These are phyloP conservation scores for Mycena olivaceomarginata DNA, from an alignment of 768 basidiomycete species.

Conservation along the genomic window DNA sequence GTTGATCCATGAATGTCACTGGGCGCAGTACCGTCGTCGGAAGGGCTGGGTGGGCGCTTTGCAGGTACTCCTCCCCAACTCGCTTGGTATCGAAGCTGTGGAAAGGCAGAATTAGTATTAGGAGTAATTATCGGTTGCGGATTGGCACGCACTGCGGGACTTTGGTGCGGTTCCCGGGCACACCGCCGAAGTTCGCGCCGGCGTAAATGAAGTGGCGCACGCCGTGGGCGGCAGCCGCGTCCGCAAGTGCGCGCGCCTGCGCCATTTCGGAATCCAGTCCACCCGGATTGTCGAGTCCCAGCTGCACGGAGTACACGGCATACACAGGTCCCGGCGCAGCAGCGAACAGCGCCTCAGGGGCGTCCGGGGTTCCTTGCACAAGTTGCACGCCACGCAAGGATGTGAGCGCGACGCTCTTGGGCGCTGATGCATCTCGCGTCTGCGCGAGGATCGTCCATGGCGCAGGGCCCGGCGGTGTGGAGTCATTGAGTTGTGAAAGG, in stretches of 20 bases:
- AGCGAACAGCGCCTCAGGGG: slow-evolving; percentile 26
- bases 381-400: slow-evolving; percentile 27
- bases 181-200: slow-evolving; percentile 29
- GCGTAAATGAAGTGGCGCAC: slow-evolving; percentile 36
- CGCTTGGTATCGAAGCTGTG: slow-evolving; percentile 30
- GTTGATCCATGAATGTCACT: slow-evolving; percentile 39
- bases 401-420: slow-evolving; percentile 29
- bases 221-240: slow-evolving; percentile 27
- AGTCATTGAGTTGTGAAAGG: too few relatives aligned
- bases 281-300: slow-evolving; percentile 35
- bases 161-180: slow-evolving; percentile 2
- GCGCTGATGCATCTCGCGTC: slow-evolving; percentile 9
- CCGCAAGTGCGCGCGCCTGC: slow-evolving; percentile 27
- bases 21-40: slow-evolving; percentile 33
- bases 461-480: not conserved
- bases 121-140: not conserved
- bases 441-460: slow-evolving; percentile 39
- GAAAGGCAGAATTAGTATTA: not conserved
- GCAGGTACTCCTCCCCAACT: slow-evolving; percentile 22
- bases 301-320: slow-evolving; percentile 38
- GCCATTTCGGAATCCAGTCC: slow-evolving; percentile 21
- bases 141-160: slow-evolving; percentile 32
- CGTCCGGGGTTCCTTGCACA: slow-evolving; percentile 10
- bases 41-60: slow-evolving; percentile 19
- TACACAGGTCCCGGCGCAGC: slow-evolving; percentile 27